phyloP scores from a whole-genome alignment of 352 stramenopile genomes.

The Pythium dissotocum region DNA sequence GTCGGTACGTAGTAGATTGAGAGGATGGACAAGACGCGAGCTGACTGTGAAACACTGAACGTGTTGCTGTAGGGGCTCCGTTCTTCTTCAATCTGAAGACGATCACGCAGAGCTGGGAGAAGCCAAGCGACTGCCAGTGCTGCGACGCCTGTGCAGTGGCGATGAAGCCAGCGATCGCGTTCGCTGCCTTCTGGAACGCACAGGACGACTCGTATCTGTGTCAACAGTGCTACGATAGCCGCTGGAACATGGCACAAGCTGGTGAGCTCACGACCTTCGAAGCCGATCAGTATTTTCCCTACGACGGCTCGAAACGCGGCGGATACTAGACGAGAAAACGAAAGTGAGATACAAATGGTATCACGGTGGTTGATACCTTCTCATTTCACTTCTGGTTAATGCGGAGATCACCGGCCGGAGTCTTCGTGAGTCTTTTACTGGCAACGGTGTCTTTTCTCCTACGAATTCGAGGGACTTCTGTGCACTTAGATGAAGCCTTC shows the following conservation, averaged over 20 bases:
- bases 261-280: background rate
- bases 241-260: background rate
- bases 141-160: slow-evolving; percentile 36
- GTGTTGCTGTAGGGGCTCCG: slow-evolving; percentile 35
- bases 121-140: slow-evolving; percentile 49
- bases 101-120: slow-evolving; percentile 62
- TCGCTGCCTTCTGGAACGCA: slow-evolving; percentile 57
- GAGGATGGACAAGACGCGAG: background rate
- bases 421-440: background rate
- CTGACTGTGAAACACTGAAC: background rate
- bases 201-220: slow-evolving; percentile 51
- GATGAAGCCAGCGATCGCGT: slow-evolving; percentile 15
- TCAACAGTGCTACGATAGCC: slow-evolving; percentile 29
- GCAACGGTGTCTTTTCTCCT: background rate
- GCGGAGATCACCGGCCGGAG: background rate
- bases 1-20: slow-evolving; percentile 35
- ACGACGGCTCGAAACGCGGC: slow-evolving; percentile 49
- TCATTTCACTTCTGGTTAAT: slow-evolving; percentile 1
- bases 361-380: background rate
- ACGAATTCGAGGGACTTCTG: background rate
- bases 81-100: slow-evolving; percentile 70
- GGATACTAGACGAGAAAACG: slow-evolving; percentile 15
- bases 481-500: slow-evolving; percentile 58
- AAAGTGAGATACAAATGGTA: background rate
- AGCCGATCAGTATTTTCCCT: slow-evolving; percentile 37